Percentiles rank a stretch among this genome's conserved stretches.
Conservation (phyloP, 805 yeast genomes). For the Lipomyces starkeyi region DNA sequence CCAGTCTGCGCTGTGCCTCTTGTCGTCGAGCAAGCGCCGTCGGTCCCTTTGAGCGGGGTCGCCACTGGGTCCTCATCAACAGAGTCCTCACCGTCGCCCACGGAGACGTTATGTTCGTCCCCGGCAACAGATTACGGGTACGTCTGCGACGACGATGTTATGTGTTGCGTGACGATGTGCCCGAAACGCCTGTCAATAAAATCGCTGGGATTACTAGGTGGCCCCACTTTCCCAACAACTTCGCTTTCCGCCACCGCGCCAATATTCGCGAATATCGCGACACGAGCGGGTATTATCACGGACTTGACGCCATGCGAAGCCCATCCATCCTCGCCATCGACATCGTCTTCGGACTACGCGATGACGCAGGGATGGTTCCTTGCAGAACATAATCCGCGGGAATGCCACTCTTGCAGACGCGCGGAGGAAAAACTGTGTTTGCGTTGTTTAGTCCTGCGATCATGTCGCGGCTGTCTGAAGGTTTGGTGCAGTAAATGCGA, state of each 20-base stretch:
- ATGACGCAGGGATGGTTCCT: conserved; percentile 29
- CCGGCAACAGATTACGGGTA: conserved; percentile 14
- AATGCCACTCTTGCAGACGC: conserved; percentile 23
- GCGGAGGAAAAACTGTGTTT: conserved; percentile 23
- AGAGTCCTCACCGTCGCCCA: conserved; percentile 10
- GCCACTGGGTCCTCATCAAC: background rate
- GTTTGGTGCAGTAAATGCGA: conserved; percentile 36
- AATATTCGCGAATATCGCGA: conserved; percentile 17
- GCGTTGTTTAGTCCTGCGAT: conserved; percentile 28
- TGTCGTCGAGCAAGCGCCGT: conserved; percentile 10
- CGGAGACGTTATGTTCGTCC: conserved; percentile 11
- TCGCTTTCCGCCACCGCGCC: conserved; percentile 29
- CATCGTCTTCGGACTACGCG: background rate
- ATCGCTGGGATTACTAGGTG: conserved; percentile 29
- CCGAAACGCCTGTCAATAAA: conserved; percentile 26
- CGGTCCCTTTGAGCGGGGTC: background rate
- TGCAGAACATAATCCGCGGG: conserved; percentile 20
- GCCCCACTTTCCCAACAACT: conserved; percentile 34
- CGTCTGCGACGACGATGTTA: conserved; percentile 11
- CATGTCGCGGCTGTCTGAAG: conserved; percentile 31
- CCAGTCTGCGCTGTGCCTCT: conserved; percentile 20
- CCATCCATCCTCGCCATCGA: conserved; percentile 6
- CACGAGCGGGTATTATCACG: conserved; percentile 31
- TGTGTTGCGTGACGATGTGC: conserved; percentile 25
- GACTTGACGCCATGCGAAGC: conserved; percentile 31